Evolutionary conservation across 2,329 filamentous ascomycete genomes (phyloP), one percentile per base, ranked within the genome.

Genomic region (Pestalotiopsis sp.): DNA sequence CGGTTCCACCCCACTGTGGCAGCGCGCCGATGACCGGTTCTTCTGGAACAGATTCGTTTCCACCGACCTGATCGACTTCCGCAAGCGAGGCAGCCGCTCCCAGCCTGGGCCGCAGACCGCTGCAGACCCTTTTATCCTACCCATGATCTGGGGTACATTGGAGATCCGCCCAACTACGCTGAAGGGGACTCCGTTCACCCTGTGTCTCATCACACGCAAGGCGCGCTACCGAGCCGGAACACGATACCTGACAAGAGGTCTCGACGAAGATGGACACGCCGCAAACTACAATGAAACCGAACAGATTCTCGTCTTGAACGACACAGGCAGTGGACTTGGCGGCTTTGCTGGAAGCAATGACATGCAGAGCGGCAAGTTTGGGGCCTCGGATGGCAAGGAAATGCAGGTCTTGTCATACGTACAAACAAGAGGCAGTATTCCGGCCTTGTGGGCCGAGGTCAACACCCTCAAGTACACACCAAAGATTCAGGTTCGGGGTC

Each of bases 201-300:
- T 98, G 73, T 89, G 91, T 49, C 87, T 99, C 65, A 95, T 98
- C 75, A 97, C 95, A 31, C 89, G 96, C 71, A 90, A 96, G 74
- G 97, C 95, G 25, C 89, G 97, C 73, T 91, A 96, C 80, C 90
- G 95, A 71, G 95, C 91, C 45, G 96, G 96, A 59, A 98, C 96
- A 17, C 87, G 97, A 78, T 98, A 98, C 82, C 96, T 99, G 79
- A 97, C 96, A 2, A 91, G 96, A 72, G 96, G 96, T 65, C 90
- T 98, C 61, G 95, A 99, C 77, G 95, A 97, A 72, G 87, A 96
- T 70, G 96, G 96, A 27, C 90, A 98, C 79, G 96, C 96, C n/a
- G 94, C 96, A 73, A 99, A 99, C 80, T 99, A 95, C 86, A 99
- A 99, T 78, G 96, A 99, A 85, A 98, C 96, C 0, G 96, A 99